Evolutionary conservation across 306 rosid species (phyloP).

Genomic region (Herpetospermum pedunculosum): DNA sequence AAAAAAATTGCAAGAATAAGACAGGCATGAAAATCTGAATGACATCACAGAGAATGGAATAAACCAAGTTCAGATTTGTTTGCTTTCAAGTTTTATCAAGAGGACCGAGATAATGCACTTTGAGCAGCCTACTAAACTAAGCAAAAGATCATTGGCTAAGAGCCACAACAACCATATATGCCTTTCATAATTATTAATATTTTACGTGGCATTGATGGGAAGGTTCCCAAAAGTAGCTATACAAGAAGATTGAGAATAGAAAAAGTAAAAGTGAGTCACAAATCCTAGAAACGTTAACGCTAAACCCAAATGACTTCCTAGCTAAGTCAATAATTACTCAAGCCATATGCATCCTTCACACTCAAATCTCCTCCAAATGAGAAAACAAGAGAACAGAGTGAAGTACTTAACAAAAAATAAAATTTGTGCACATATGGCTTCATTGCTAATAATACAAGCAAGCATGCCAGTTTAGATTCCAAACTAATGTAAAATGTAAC

Average conservation of each 20-base stretch:
- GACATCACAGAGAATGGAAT: neutral
- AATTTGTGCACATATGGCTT: neutral
- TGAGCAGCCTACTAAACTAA: neutral
- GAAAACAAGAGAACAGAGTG: neutral
- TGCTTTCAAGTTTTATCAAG: neutral
- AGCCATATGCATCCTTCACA: neutral
- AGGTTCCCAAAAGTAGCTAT: too few species aligned
- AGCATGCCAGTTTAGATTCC: neutral
- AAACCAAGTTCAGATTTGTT: neutral
- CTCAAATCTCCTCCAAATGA: neutral
- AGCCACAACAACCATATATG: neutral
- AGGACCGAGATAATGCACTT: neutral
- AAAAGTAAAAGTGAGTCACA: neutral
- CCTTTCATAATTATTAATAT: neutral
- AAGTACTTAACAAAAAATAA: neutral
- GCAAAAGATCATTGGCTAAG: neutral
- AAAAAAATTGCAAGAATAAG: conserved; percentile 11
- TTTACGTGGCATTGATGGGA: neutral
- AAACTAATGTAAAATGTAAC: neutral
- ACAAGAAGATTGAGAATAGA: too few species aligned
- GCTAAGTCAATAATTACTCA: neutral
- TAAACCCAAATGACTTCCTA: neutral
- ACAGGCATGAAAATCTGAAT: neutral
- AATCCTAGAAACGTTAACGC: neutral
- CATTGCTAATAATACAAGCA: neutral